A percentile compares a stretch with the other conserved stretches of the same genome.
Evolutionary conservation across 169 alveolate species (phyloP).

Genomic region (Eimeria sp.): DNA sequence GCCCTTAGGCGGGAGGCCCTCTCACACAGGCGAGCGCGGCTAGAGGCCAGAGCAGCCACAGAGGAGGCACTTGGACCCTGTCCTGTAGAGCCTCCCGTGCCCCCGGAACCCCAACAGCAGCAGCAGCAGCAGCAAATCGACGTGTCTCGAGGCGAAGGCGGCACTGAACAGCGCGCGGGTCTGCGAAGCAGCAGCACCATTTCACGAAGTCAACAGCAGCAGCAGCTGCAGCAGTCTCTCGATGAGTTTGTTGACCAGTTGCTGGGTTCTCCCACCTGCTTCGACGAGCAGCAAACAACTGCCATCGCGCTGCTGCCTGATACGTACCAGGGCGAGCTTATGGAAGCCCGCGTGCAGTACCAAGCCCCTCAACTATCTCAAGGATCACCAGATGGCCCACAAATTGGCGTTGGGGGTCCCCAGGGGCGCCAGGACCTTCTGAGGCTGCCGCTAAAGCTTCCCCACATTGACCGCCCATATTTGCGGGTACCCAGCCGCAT

Average conservation of each 20-base stretch:
- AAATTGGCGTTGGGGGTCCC: background rate
- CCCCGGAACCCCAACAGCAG: slow-evolving; percentile 22
- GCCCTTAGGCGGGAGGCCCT: slow-evolving; percentile 44
- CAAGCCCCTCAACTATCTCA: slow-evolving; percentile 13
- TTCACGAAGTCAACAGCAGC: background rate
- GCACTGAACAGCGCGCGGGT: slow-evolving; percentile 26
- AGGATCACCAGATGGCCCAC: background rate
- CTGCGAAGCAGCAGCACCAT: slow-evolving; percentile 29
- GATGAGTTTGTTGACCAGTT: slow-evolving; percentile 69
- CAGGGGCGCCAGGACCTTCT: slow-evolving; percentile 48
- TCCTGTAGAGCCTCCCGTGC: slow-evolving; percentile 15
- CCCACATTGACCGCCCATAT: slow-evolving; percentile 65
- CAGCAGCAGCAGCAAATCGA: background rate
- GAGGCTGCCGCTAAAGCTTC: slow-evolving; percentile 60
- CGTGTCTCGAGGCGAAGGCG: background rate
- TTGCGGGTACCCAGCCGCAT: slow-evolving; percentile 76
- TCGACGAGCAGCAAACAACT: slow-evolving; percentile 72
- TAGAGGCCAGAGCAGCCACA: slow-evolving; percentile 42
- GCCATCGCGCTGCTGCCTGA: slow-evolving; percentile 80
- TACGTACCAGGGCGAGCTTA: slow-evolving; percentile 59
- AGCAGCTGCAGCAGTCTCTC: slow-evolving; percentile 59
- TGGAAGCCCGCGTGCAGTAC: slow-evolving; percentile 67
- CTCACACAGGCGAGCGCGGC: slow-evolving; percentile 43
- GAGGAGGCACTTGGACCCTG: slow-evolving; percentile 47
- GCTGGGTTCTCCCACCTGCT: slow-evolving; percentile 33